These are phyloP conservation scores for Nothophytophthora sp. DNA, from an alignment of 352 stramenopile genomes.

Conservation along the genomic window DNA sequence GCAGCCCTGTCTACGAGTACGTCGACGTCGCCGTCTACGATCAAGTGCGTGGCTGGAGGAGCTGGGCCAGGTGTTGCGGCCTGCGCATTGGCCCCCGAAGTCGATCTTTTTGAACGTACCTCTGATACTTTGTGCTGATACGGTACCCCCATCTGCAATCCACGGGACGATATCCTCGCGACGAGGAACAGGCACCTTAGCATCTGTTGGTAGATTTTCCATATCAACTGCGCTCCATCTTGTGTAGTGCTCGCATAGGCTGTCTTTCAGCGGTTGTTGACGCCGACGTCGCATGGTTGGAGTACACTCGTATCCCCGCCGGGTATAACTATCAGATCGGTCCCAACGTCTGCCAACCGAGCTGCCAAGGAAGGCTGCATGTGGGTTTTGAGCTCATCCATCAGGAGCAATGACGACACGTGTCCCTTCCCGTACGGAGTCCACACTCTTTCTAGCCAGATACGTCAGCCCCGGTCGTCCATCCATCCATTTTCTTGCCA, in stretches of 20 bases:
- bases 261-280: conserved; percentile 5
- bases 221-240: neutral
- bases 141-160: neutral
- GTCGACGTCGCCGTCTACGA: no score
- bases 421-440: conserved; percentile 1
- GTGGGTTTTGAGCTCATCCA: conserved; percentile 9
- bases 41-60: no score
- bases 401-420: neutral
- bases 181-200: conserved; percentile 1
- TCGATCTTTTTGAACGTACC: neutral
- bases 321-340: conserved; percentile 1
- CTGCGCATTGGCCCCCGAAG: no score
- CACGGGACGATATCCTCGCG: conserved; percentile 2
- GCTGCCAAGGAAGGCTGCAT: neutral
- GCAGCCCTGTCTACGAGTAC: no score
- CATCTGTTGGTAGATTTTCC: neutral
- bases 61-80: no score
- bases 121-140: neutral
- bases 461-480: conserved; percentile 1
- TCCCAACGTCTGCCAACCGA: neutral
- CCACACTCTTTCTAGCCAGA: conserved; percentile 8
- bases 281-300: conserved; percentile 1
- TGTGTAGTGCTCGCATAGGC: neutral
- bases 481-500: conserved; percentile 3
- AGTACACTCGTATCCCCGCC: conserved; percentile 2